phyloP scores from a whole-genome alignment of 2,329 filamentous ascomycete genomes.

The Pseudogymnoascus sp. region DNA sequence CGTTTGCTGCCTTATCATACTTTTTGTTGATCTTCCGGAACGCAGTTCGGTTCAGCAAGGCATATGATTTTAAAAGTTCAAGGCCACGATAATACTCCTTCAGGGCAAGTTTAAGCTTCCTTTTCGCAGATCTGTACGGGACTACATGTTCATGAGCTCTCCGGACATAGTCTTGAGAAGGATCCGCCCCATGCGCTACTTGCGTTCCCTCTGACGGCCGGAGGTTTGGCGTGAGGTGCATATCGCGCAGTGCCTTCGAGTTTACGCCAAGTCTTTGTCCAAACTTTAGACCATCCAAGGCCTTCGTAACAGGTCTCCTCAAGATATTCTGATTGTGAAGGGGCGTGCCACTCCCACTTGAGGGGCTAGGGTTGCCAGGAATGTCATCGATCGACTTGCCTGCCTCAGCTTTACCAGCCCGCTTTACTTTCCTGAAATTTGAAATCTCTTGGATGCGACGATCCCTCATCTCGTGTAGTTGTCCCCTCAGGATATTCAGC shows the following conservation, averaged over 20 bases:
- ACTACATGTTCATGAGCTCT: slow-evolving; percentile 52
- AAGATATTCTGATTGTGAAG: slow-evolving; percentile 15
- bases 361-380: neutral
- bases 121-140: slow-evolving; percentile 79
- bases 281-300: slow-evolving; percentile 21
- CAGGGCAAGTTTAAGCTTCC: slow-evolving; percentile 82
- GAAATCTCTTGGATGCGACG: slow-evolving; percentile 66
- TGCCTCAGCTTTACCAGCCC: neutral
- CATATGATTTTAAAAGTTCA: slow-evolving; percentile 87
- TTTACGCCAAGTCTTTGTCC: slow-evolving; percentile 46
- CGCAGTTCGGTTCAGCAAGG: slow-evolving; percentile 81
- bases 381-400: neutral
- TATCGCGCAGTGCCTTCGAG: slow-evolving; percentile 50
- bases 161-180: slow-evolving; percentile 43
- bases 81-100: slow-evolving; percentile 91
- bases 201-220: slow-evolving; percentile 35
- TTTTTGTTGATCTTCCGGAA: slow-evolving; percentile 99
- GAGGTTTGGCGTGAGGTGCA: slow-evolving; percentile 35
- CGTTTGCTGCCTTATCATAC: slow-evolving; percentile 85
- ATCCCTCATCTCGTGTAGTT: slow-evolving; percentile 90
- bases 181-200: slow-evolving; percentile 18
- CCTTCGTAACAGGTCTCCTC: slow-evolving; percentile 19
- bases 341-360: slow-evolving; percentile 13
- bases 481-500: slow-evolving; percentile 64
- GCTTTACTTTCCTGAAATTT: slow-evolving; percentile 16